phyloP scores from a whole-genome alignment of 441 rosid genomes.

The Populus trichocarpa region DNA sequence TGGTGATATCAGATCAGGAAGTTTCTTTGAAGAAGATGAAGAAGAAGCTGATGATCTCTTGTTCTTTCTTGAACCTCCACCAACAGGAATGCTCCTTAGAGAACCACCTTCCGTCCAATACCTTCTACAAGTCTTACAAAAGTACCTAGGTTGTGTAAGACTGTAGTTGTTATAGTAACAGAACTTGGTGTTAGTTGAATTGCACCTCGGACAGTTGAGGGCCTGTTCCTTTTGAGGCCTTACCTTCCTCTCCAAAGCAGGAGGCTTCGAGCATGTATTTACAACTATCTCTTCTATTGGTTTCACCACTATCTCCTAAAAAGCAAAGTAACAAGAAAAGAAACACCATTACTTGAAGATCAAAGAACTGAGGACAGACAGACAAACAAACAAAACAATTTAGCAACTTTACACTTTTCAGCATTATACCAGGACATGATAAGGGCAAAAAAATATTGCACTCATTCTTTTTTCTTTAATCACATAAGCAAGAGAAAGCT shows the following conservation, averaged over 20 bases:
- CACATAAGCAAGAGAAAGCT: slow-evolving; percentile 29
- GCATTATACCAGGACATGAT: slow-evolving; percentile 29
- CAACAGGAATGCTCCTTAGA: slow-evolving; percentile 88
- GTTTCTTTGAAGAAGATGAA: slow-evolving; percentile 47
- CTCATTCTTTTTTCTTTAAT: slow-evolving; percentile 5
- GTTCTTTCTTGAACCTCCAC: slow-evolving; percentile 89
- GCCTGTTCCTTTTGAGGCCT: slow-evolving; percentile 73
- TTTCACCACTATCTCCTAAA: slow-evolving; percentile 78
- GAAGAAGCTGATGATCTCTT: slow-evolving; percentile 55
- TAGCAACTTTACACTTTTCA: slow-evolving; percentile 33
- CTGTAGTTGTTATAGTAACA: slow-evolving; percentile 98
- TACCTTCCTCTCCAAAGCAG: slow-evolving; percentile 42
- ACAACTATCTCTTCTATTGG: slow-evolving; percentile 75
- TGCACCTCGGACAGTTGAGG: slow-evolving; percentile 91
- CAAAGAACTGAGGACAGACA: slow-evolving; percentile 15
- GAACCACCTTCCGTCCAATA: slow-evolving; percentile 98
- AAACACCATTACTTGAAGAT: slow-evolving; percentile 13
- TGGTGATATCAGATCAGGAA: slow-evolving; percentile 49
- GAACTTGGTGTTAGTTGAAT: slow-evolving; percentile 88
- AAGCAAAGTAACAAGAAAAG: background rate
- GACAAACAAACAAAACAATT: slow-evolving; percentile 33
- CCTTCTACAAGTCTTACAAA: slow-evolving; percentile 88
- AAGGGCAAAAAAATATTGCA: slow-evolving; percentile 12
- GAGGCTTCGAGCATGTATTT: slow-evolving; percentile 45
- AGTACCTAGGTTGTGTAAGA: slow-evolving; percentile 89